Base-by-base conservation (phyloP, 768 basidiomycete genomes). In the Auriscalpium vulgare region DNA sequence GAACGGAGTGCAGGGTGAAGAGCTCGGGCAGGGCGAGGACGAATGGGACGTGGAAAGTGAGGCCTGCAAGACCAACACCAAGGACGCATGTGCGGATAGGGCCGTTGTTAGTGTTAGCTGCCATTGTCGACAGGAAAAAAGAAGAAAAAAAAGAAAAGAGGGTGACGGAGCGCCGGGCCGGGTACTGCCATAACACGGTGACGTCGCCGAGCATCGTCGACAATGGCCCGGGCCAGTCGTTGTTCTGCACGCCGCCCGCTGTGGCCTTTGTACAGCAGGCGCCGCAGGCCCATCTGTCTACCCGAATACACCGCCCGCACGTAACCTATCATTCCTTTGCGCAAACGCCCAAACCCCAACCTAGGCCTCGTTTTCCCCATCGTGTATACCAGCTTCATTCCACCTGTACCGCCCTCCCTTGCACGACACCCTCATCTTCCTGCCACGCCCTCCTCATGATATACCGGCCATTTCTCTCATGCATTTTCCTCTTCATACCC, bases 21-120 rank as follows among this genome's bases (percentile, higher is more conserved):
- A 81, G 69, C 23, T 86, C 73, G 0, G 88, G 85, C 17, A 87
- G 75, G 3, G 87, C 81, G 54, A 85, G 78, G 55, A 94, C 72
- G 68, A 91, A 87, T 0, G 91, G 91, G 55, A 85, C 63, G 68
- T 94, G 91, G 71, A 94, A 92, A 3, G 86, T 87, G 43, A 85
- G 72, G 37, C 85, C 85, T 17, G 84, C 78, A 57, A 91, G 81
- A 43, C 90, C 91, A 37, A 87, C 83, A 21, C 66, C 89, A 3
- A 91, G 73, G 7, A 89, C 81, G 62, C 88, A 86, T 23, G 84
- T 82, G 40, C 76, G 77, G 64, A 91, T 84, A 17, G 85, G 82
- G 43, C 71, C 69, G 55, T 35, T 19, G 14, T 6, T 43, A 17
- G 13, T 19, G 14, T 6, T 43, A 17, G 13, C 40, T 43, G 14